Base-by-base conservation (phyloP, 2,329 filamentous ascomycete species). In the Alternaria hordeiaustralica region DNA sequence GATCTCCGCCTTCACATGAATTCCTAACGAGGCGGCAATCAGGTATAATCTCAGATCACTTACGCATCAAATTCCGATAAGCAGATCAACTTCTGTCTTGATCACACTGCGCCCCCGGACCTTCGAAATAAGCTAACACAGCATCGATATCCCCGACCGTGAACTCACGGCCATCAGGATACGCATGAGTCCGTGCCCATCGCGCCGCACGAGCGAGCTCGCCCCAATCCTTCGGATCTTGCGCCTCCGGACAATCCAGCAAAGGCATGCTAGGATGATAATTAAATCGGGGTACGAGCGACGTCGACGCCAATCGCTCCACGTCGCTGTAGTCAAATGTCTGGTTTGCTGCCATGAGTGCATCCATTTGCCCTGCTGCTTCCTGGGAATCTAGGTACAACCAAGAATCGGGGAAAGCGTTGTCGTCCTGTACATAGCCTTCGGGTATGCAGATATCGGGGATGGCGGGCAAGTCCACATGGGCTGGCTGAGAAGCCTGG, bases 301-400 rank as follows among this genome's bases (percentile, higher is more conserved):
- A 28, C 20, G 33, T 20, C 11, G n/a, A 28, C 15, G 15, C 18
- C 20, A 44, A 13, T 21, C 46, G 15, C 18, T 46, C 4, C n/a
- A 18, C 36, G n/a, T 41, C 36, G 36, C 36, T 41, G 36, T 33
- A 3, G 3, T 60, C 44, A 8, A 26, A 21, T 3, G 20, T 55
- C 30, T 59, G 55, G 41, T 63, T 47, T 10, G 55, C 55, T 11
- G 49, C 60, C 44, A 63, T 45, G 7, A 54, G 44, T 33, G 43
- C 49, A 28, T 63, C 55, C 13, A 59, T 33, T n/a, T 55, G 21
- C 49, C 54, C 45, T 23, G 46, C 41, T 10, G 15, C 30, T 15
- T 15, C 18, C 9, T 55, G 53, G 10, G 33, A 7, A 44, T 55
- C 11, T 11, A 28, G 15, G 11, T 43, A n/a, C 8, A 20, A 11